Evolutionary conservation across 257 asterid genomes (phyloP), one percentile per base, ranked within the genome.

Genomic region (Plantago elongata): DNA sequence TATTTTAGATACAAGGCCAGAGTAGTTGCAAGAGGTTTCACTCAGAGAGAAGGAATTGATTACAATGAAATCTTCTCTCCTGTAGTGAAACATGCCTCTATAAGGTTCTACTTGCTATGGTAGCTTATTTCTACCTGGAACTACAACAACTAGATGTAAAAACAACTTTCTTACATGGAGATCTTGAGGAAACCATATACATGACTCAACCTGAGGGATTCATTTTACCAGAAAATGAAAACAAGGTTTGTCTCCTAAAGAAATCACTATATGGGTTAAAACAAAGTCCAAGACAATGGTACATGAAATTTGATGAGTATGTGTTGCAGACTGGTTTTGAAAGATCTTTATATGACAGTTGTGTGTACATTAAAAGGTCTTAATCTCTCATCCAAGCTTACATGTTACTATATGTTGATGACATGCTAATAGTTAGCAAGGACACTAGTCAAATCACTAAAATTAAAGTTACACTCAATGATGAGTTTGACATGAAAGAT

Each of bases 51-150:
- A n/a, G 64, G 51, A 7, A 22, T 59, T 5, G 51, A 59, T 22
- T 59, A 9, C 29, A 57, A 57, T 57, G 62, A 57, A 11, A 30
- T 57, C 7, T 57, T 57, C 10, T 57, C 62, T 5, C 62, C 47
- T 12, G 47, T 37, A 11, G 62, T 57, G 0, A 57, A 57, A 9
- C 62, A 57, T 7, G 9, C 9, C 0, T 30, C 46, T 4, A 57
- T 57, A 1, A 57, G 62, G 40, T 57, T 0, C 17, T 57, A 5
- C 3, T 49, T 13, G n/a, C 54, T 13, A 49, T 49, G n/a, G 54
- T 49, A 3, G 54, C 22, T 4, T 18, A 49, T 5, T 12, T 9
- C 14, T 14, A 37, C 14, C 4, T 57, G 12, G 17, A 44, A 30
- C 13, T 59, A 8, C 13, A 59, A 7, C 64, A 42, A 37, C 5